Conservation (phyloP, 176 grass and related monocot species). For the Paspalum vaginatum region DNA sequence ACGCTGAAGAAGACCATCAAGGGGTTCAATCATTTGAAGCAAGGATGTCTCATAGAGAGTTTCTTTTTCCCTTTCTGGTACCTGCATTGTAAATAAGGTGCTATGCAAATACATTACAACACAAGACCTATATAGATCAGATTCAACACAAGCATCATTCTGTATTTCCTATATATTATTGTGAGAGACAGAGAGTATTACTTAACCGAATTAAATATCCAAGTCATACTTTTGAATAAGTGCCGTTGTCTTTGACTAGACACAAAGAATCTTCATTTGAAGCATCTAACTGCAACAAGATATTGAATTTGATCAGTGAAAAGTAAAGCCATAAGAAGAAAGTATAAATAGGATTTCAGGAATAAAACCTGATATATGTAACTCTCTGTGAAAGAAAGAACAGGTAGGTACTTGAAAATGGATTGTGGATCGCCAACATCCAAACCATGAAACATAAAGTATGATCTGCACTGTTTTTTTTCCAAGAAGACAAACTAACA, state of each 20-base stretch:
- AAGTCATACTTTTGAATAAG: slow-evolving; percentile 48
- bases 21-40: slow-evolving; percentile 58
- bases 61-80: slow-evolving; percentile 31
- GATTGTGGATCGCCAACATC: slow-evolving; percentile 58
- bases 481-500: slow-evolving; percentile 26
- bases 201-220: slow-evolving; percentile 33
- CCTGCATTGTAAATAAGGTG: slow-evolving; percentile 42
- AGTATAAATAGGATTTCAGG: slow-evolving; percentile 3
- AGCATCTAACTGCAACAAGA: slow-evolving; percentile 71
- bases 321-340: slow-evolving; percentile 13
- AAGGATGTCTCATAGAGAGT: slow-evolving; percentile 35
- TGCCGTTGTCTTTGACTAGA: slow-evolving; percentile 11
- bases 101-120: slow-evolving; percentile 10
- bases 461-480: slow-evolving; percentile 79
- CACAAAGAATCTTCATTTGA: slow-evolving; percentile 81
- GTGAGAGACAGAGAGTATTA: background rate
- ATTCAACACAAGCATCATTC: slow-evolving; percentile 8
- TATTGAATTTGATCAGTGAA: slow-evolving; percentile 30
- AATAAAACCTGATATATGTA: slow-evolving; percentile 94
- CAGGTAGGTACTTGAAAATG: slow-evolving; percentile 86
- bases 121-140: slow-evolving; percentile 21
- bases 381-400: slow-evolving; percentile 92
- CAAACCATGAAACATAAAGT: slow-evolving; percentile 95
- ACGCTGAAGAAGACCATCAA: slow-evolving; percentile 61
- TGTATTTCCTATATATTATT: slow-evolving; percentile 22